Evolutionary conservation across 1,284 basidiomycete species (phyloP).

Genomic region (Naganishia liquefaciens): DNA sequence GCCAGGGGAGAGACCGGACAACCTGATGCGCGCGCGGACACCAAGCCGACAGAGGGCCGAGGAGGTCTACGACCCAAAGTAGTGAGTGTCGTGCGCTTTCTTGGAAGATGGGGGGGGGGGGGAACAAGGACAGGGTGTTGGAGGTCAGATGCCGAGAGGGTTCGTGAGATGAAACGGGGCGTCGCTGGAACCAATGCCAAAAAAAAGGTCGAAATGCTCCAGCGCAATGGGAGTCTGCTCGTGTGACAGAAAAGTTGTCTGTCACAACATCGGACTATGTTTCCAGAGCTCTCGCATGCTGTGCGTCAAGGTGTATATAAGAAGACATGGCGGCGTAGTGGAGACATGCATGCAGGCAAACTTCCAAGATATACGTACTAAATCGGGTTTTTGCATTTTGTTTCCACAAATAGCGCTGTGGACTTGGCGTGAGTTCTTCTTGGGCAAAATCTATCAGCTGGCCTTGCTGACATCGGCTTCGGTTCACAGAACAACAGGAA

Average conservation of each 20-base stretch:
- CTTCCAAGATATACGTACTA: slow-evolving; percentile 7
- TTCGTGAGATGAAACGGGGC: neutral
- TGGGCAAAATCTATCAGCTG: slow-evolving; percentile 28
- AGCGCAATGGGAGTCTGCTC: neutral
- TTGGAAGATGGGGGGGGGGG: too few species aligned
- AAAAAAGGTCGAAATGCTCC: too few species aligned
- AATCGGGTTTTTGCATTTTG: neutral
- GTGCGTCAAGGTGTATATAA: too few species aligned
- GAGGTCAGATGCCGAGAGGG: neutral
- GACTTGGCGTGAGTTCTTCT: slow-evolving; percentile 29
- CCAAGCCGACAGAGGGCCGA: slow-evolving; percentile 41
- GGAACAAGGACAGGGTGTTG: too few species aligned
- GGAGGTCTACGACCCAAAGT: slow-evolving; percentile 53
- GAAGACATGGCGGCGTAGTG: too few species aligned
- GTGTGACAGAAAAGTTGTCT: neutral
- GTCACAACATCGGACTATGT: neutral
- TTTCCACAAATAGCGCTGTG: slow-evolving; percentile 22
- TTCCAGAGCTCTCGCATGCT: too few species aligned
- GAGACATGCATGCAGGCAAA: too few species aligned
- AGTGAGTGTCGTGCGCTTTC: slow-evolving; percentile 41
- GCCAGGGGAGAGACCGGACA: neutral
- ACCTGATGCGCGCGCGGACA: slow-evolving; percentile 15
- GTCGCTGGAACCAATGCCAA: neutral
- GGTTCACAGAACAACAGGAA: slow-evolving; percentile 5
- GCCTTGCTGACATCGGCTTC: slow-evolving; percentile 40